A percentile compares a stretch with the other conserved stretches of the same genome.
Conservation (phyloP, 768 basidiomycete genomes). For the Lactarius akahatsu region DNA sequence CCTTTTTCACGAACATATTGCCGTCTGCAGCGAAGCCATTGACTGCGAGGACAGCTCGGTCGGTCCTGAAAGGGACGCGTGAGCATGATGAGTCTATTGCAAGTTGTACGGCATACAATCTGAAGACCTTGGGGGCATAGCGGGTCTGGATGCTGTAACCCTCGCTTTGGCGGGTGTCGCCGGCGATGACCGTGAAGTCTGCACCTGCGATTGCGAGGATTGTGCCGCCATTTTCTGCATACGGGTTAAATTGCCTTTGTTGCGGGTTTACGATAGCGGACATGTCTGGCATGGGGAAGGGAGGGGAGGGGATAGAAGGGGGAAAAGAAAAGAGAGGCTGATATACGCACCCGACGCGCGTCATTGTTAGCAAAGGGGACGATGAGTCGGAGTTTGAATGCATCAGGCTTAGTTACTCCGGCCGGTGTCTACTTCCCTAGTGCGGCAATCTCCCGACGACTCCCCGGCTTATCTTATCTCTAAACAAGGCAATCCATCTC, state of each 20-base stretch:
- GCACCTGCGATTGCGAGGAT: slow-evolving; percentile 94
- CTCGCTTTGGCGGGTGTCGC: slow-evolving; percentile 94
- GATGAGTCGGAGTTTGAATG: slow-evolving; percentile 17
- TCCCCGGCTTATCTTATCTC: slow-evolving; percentile 24
- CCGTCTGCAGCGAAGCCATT: slow-evolving; percentile 98
- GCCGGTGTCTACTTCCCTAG: slow-evolving; percentile 1
- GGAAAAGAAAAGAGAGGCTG: slow-evolving; percentile 6
- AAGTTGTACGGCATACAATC: slow-evolving; percentile 59
- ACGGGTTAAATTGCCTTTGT: slow-evolving; percentile 78
- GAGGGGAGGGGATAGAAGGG: background rate
- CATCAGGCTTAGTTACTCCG: background rate
- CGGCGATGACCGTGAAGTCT: slow-evolving; percentile 92
- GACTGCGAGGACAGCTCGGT: slow-evolving; percentile 89
- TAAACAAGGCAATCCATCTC: slow-evolving; percentile 6
- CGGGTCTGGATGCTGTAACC: slow-evolving; percentile 98
- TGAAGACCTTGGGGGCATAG: slow-evolving; percentile 94
- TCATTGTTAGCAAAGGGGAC: slow-evolving; percentile 14
- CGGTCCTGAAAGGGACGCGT: slow-evolving; percentile 56
- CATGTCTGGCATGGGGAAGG: slow-evolving; percentile 27
- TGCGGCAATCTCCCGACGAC: slow-evolving; percentile 12
- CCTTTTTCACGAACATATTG: slow-evolving; percentile 95
- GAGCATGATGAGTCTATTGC: slow-evolving; percentile 6
- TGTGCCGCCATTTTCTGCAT: slow-evolving; percentile 92
- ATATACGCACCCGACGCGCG: slow-evolving; percentile 27
- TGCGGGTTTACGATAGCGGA: slow-evolving; percentile 37